phyloP scores from a whole-genome alignment of 768 basidiomycete species.

The Termitomyces sp. region DNA sequence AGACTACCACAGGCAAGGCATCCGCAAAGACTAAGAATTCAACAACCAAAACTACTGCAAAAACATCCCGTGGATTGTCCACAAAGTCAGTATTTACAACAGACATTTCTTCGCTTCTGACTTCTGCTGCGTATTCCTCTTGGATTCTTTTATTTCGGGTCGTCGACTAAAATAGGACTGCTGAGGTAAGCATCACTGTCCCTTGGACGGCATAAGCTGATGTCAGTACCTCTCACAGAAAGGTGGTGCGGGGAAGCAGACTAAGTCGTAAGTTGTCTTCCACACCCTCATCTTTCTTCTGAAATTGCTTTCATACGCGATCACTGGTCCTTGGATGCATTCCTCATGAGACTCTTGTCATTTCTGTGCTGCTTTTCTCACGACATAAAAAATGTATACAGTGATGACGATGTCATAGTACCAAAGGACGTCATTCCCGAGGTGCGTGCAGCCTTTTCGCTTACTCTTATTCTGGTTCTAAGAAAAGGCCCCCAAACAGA shows the following conservation, averaged over 20 bases:
- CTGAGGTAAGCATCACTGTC: slow-evolving; percentile 20
- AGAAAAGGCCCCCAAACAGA: background rate
- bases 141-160: background rate
- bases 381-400: slow-evolving; percentile 39
- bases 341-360: slow-evolving; percentile 55
- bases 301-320: slow-evolving; percentile 2
- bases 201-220: slow-evolving; percentile 10
- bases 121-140: background rate
- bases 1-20: slow-evolving; percentile 23
- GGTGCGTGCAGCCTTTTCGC: slow-evolving; percentile 14
- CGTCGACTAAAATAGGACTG: slow-evolving; percentile 14
- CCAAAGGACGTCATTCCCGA: slow-evolving; percentile 23
- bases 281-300: background rate
- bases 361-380: slow-evolving; percentile 62
- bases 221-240: slow-evolving; percentile 12
- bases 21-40: slow-evolving; percentile 7
- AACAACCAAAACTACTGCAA: slow-evolving; percentile 11
- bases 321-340: slow-evolving; percentile 26
- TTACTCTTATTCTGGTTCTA: background rate
- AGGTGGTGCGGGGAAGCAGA: slow-evolving; percentile 11
- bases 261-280: slow-evolving; percentile 17
- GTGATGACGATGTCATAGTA: slow-evolving; percentile 35
- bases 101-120: slow-evolving; percentile 1
- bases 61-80: slow-evolving; percentile 11
- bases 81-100: slow-evolving; percentile 7